Evolutionary conservation across 192 early-diverging fungal species (phyloP), one percentile per base, ranked within the genome.

Genomic region (Coemansia sp.): DNA sequence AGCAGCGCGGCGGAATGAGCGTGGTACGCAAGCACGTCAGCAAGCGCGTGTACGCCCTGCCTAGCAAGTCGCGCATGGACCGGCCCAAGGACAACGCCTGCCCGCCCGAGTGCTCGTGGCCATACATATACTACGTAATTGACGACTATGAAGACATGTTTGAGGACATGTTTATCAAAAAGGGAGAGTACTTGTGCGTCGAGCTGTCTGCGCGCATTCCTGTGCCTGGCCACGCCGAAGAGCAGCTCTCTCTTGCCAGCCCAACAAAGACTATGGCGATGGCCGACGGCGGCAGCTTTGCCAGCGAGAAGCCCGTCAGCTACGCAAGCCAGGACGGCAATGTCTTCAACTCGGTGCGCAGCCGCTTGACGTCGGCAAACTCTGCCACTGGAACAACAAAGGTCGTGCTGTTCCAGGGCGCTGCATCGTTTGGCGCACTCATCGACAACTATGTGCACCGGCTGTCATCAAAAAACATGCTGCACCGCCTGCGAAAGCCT

Each of bases 141-240:
- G 93, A 95, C 77, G 93, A 97, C 84, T 97, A 89, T 77, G 93
- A 97, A 68, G 93, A 92, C 59, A 86, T 88, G 76, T 93, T 94
- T 76, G 86, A 95, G 63, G 93, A 96, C 79, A 84, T 96, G 70
- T 87, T 92, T 65, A 90, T 96, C 40, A 86, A 82, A 43, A 90
- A 93, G 53, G 86, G 87, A 59, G 94, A 96, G 83, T 94, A 94
- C 71, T 85, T 96, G 36, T 96, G 94, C 70, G 94, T 94, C 2
- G 94, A 96, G 73, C 84, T 96, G 6, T 90, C 92, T 5, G 89
- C 91, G 7, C 86, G 90, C 36, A 85, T 95, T 7, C 94, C 94
- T 1, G 70, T 36, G 65, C 71, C 71, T 4, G 72, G 54, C 53
- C 37, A 54, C 62, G 70, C 72, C 67, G 77, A 81, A 7, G 78